A percentile compares a stretch with the other conserved stretches of the same genome.
Evolutionary conservation across 1,284 basidiomycete genomes (phyloP).

Genomic region (Pyrrhoderma noxium): DNA sequence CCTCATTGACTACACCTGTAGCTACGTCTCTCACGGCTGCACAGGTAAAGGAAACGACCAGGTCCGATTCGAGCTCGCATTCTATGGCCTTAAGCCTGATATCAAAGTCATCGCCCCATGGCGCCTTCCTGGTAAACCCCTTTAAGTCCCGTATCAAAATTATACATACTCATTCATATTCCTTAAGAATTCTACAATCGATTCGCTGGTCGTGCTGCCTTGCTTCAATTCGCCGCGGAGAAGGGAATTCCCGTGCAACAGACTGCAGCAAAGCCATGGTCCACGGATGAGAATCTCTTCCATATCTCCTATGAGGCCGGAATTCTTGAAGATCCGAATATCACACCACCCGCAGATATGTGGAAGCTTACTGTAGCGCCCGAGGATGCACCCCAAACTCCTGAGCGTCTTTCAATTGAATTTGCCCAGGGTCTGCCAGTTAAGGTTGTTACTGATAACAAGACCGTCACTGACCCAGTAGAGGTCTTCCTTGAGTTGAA

Average conservation of each 20-base stretch:
- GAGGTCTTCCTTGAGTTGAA: slow-evolving; percentile 94
- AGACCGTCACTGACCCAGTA: slow-evolving; percentile 83
- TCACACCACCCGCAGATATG: slow-evolving; percentile 96
- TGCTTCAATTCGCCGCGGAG: slow-evolving; percentile 85
- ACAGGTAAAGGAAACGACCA: slow-evolving; percentile 99
- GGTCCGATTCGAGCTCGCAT: slow-evolving; percentile 98
- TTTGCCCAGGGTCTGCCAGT: slow-evolving; percentile 84
- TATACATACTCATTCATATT: slow-evolving; percentile 1
- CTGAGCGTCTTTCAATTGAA: slow-evolving; percentile 80
- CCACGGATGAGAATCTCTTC: slow-evolving; percentile 97
- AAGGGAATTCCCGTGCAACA: slow-evolving; percentile 93
- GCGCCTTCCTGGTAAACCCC: slow-evolving; percentile 74
- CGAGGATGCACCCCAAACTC: slow-evolving; percentile 73
- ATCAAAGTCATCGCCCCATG: slow-evolving; percentile 99
- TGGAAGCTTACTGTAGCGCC: slow-evolving; percentile 94
- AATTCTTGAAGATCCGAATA: slow-evolving; percentile 96
- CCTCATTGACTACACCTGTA: slow-evolving; percentile 28
- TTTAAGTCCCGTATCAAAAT: not conserved
- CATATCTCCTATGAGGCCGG: slow-evolving; percentile 99
- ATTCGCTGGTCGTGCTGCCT: slow-evolving; percentile 90
- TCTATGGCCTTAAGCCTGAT: slow-evolving; percentile 96
- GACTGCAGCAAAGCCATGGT: slow-evolving; percentile 98
- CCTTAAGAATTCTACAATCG: slow-evolving; percentile 88
- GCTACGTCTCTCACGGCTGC: slow-evolving; percentile 96
- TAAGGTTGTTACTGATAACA: slow-evolving; percentile 58